Evolutionary conservation across 257 asterid genomes (phyloP), one percentile per base, ranked within the genome.

Genomic region (Lantana camara): DNA sequence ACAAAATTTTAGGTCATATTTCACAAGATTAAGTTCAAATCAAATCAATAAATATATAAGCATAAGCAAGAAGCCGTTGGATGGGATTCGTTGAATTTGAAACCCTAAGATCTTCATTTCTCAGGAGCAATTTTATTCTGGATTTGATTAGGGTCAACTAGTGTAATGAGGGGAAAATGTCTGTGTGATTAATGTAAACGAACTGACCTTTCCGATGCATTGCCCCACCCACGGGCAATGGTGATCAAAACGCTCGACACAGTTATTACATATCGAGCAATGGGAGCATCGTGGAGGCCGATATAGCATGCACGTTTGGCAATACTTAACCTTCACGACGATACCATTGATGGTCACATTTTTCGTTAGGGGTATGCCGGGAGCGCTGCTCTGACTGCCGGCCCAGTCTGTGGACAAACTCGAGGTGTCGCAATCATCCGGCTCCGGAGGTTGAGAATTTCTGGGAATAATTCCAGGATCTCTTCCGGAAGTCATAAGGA

Each of bases 181-280:
- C n/a, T n/a, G n/a, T n/a, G n/a, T n/a, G n/a, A n/a, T n/a, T n/a
- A n/a, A n/a, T n/a, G n/a, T n/a, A n/a, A n/a, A 27, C 32, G 11
- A 64, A 62, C 76, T 52, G 63, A 87, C 97, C 91, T 80, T 85
- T 41, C 94, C 96, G 6, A 87, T 85, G 71, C 97, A 87, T 66
- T 90, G 95, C 37, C 96, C 96, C 15, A 85, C 88, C 91, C 95
- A 90, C 24, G 95, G 96, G 78, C 97, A 90, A 71, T 90, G 97
- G 70, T 87, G 95, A 76, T 90, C 97, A 27, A 87, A 90, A 40
- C 88, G 82, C 66, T 90, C 96, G 27, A 87, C 94, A 57, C 96
- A 90, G 75, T 90, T 83, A 75, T 89, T 82, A 67, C 95, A 89
- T 57, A 89, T 80, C 0, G 94, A 86, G 70, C 95, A 89, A 60